These are phyloP conservation scores for Plasmopara muralis DNA, from an alignment of 352 stramenopile species.

Conservation along the genomic window DNA sequence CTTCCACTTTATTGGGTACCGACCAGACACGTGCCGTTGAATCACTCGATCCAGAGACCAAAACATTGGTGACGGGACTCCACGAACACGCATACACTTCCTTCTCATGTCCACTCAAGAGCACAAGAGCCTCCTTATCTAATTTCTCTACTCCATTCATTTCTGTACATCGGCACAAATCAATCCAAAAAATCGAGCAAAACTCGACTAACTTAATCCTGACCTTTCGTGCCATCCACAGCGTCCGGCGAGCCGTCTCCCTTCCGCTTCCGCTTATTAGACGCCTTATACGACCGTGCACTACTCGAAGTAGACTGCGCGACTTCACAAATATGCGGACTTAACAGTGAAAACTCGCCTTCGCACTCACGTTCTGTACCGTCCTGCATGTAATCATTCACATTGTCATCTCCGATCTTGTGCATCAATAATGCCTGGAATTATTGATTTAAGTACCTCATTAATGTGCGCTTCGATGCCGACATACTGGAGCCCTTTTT, in stretches of 20 bases:
- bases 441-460: constrained; percentile 35
- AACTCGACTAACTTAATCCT: neutral
- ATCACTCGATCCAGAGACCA: constrained; percentile 95
- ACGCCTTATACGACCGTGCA: constrained; percentile 47
- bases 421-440: neutral
- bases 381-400: constrained; percentile 38
- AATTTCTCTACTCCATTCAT: constrained; percentile 60
- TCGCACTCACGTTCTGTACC: constrained; percentile 81
- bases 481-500: constrained; percentile 97
- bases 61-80: constrained; percentile 93
- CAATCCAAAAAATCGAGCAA: constrained; percentile 1
- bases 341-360: constrained; percentile 89
- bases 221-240: constrained; percentile 62
- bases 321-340: constrained; percentile 86
- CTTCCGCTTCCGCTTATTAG: constrained; percentile 84
- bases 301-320: constrained; percentile 71
- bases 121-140: constrained; percentile 52
- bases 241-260: constrained; percentile 55
- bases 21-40: constrained; percentile 93
- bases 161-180: constrained; percentile 24
- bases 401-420: constrained; percentile 1
- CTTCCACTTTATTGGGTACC: constrained; percentile 68
- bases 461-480: constrained; percentile 89
- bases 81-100: constrained; percentile 96
- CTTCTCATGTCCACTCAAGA: constrained; percentile 80